Evolutionary conservation across 768 basidiomycete genomes (phyloP).

Genomic region (Russula ochroleuca): DNA sequence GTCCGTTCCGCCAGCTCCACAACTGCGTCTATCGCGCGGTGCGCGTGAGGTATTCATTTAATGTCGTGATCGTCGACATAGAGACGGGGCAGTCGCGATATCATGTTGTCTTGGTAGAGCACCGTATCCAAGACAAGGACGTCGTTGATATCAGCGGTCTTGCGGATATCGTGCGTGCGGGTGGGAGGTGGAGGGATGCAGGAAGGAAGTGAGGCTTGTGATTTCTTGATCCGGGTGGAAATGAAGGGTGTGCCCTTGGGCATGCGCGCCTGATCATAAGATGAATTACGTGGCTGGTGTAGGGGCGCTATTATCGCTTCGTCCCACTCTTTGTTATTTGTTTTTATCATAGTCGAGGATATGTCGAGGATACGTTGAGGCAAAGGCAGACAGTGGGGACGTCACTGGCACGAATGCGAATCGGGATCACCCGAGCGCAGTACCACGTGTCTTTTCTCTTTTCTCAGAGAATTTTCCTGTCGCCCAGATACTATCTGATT

Average conservation of each 20-base stretch:
- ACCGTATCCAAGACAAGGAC: background rate
- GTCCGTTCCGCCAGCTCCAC: background rate
- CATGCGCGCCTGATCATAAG: background rate
- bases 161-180: background rate
- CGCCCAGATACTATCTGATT: no score
- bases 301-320: background rate
- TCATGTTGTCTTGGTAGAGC: background rate
- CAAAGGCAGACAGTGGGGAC: no score
- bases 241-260: background rate
- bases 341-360: background rate
- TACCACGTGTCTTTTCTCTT: background rate
- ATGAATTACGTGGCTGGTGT: background rate
- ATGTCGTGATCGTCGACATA: conserved; percentile 12
- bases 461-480: no score
- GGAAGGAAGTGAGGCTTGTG: background rate
- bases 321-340: background rate
- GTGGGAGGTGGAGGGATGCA: background rate
- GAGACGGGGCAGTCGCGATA: background rate
- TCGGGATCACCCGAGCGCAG: background rate
- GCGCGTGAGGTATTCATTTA: background rate
- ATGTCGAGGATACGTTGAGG: no score
- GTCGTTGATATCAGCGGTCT: no score
- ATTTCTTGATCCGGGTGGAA: background rate
- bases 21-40: background rate
- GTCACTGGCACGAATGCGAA: no score